Evolutionary conservation across 2,329 filamentous ascomycete genomes (phyloP).

Genomic region (Trichoderma cornu-damae): DNA sequence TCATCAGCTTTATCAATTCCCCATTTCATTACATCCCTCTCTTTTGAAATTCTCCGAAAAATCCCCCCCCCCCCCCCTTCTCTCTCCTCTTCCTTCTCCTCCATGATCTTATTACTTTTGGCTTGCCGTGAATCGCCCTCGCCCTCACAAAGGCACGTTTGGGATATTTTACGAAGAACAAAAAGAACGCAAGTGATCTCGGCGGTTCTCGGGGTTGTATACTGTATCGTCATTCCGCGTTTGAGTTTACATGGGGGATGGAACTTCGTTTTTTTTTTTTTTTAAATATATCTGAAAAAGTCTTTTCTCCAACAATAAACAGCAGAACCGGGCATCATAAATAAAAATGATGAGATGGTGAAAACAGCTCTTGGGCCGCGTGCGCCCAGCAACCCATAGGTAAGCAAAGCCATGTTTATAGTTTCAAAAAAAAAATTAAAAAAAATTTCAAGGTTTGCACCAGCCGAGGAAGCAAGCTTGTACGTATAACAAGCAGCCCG

Average conservation of each 20-base stretch:
- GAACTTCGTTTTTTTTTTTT: no score
- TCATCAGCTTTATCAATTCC: neutral
- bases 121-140: neutral
- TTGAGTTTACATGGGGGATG: no score
- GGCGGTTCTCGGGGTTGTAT: neutral
- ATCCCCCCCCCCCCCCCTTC: no score
- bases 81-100: no score
- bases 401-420: neutral
- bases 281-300: no score
- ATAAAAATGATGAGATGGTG: neutral
- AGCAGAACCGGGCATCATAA: no score
- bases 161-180: neutral
- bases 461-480: neutral
- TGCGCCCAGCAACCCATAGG: neutral
- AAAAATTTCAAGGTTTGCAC: neutral
- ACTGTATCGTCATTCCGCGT: neutral
- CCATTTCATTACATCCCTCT: neutral
- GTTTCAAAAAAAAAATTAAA: neutral
- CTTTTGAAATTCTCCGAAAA: no score
- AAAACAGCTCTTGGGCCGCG: neutral
- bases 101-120: no score
- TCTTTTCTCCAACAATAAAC: neutral
- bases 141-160: neutral
- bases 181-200: no score
- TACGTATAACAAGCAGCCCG: no score